Evolutionary conservation across 2,329 filamentous ascomycete genomes (phyloP).

Genomic region (Penicillium janthinellum): DNA sequence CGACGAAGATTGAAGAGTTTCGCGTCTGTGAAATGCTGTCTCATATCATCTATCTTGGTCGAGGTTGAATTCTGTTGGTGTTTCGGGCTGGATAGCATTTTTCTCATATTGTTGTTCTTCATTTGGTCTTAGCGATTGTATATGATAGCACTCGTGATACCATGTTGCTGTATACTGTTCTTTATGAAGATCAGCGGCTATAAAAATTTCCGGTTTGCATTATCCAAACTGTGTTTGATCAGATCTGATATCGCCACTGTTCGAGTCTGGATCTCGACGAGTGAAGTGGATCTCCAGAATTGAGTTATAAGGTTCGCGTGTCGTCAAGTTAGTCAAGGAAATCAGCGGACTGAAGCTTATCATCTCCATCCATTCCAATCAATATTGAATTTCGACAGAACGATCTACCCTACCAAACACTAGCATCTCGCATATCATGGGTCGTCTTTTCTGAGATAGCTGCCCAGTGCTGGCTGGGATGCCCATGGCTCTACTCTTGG

Average conservation of each 20-base stretch:
- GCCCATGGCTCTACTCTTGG: neutral
- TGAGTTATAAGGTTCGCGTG: no score
- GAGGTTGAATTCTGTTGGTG: neutral
- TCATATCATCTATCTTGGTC: neutral
- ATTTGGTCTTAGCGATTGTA: conserved; percentile 16
- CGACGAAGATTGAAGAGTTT: neutral
- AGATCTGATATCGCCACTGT: no score
- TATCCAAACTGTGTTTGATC: neutral
- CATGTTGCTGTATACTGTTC: conserved; percentile 1
- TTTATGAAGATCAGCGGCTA: neutral
- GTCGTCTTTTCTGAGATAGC: neutral
- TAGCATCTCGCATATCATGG: no score
- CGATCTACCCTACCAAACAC: no score
- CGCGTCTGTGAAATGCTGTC: neutral
- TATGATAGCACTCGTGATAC: conserved; percentile 16
- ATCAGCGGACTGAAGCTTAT: no score
- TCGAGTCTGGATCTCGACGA: no score
- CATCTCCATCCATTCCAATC: no score
- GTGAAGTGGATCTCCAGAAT: no score
- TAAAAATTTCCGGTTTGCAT: neutral
- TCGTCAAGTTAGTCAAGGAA: no score
- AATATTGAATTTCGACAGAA: no score
- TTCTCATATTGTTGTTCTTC: neutral
- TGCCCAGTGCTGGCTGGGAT: neutral
- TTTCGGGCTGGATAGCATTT: neutral